These are phyloP conservation scores for Geotrichum candidum DNA, from an alignment of 1,139 yeast species.

Conservation along the genomic window DNA sequence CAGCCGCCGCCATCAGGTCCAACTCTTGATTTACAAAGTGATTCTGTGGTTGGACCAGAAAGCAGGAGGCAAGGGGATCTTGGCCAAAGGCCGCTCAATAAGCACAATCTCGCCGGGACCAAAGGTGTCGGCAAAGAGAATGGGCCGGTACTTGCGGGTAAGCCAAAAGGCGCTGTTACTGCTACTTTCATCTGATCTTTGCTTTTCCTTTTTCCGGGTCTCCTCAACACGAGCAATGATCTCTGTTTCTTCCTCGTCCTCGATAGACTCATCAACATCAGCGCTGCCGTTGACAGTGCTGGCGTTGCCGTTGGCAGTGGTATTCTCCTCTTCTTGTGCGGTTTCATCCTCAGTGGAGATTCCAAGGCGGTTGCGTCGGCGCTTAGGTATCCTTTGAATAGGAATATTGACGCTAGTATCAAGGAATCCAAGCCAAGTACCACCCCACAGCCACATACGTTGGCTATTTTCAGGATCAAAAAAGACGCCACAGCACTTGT, in stretches of 20 bases:
- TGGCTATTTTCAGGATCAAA: constrained; percentile 36
- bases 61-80: constrained; percentile 63
- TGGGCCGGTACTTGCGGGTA: constrained; percentile 69
- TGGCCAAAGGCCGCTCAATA: constrained; percentile 69
- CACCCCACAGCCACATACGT: constrained; percentile 78
- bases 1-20: no score
- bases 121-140: constrained; percentile 56
- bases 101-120: constrained; percentile 58
- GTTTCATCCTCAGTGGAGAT: constrained; percentile 32
- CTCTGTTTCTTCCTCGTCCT: neutral
- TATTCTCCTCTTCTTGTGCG: neutral
- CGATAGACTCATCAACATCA: neutral
- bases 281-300: neutral
- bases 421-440: constrained; percentile 75
- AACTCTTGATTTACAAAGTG: constrained; percentile 39
- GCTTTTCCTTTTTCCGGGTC: constrained; percentile 9
- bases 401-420: constrained; percentile 63
- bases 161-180: constrained; percentile 54
- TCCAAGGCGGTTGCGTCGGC: constrained; percentile 55
- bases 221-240: constrained; percentile 12
- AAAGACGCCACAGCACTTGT: constrained; percentile 72
- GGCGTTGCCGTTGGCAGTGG: neutral
- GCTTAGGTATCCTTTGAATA: constrained; percentile 34
- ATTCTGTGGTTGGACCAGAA: constrained; percentile 63
- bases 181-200: constrained; percentile 30